Base-by-base conservation (phyloP, 1,139 yeast species). In the Diutina siamensis region DNA sequence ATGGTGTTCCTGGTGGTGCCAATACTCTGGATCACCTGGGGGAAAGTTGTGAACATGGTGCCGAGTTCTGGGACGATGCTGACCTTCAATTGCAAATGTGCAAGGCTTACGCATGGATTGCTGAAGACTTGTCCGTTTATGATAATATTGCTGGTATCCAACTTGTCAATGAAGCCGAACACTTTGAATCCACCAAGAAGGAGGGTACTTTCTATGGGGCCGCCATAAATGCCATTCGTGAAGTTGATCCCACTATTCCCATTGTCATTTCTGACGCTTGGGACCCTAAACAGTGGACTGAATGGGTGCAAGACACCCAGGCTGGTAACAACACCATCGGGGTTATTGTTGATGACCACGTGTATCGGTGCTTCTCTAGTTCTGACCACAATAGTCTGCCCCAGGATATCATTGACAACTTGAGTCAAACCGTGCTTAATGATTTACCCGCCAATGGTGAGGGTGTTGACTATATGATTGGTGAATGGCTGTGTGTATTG, bases 1-100 rank as follows among this genome's bases (percentile, higher is more conserved):
- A 92, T 61, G 97, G 85, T 0, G 62, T 92, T 25, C 97, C 97
- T 2, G 88, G 86, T 12, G 97, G 97, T 40, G 97, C 97, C 27
- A 92, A 92, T 57, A 76, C 78, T 1, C 82, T 81, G 25, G 69
- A 81, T 48, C 97, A 89, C 59, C 80, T 94, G 55, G 98, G 97
- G 7, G 80, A 82, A 47, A 59, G 64, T 34, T 56, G 61, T 3
- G 50, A 51, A 3, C 75, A 75, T 2, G 59, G 61, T 28, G 83
- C 87, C n/a, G 81, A 67, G 17, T 81, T 80, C 57, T 89, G 86
- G 86, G 59, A 53, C 46, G 67, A 69, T 48, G 62, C 65, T n/a
- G 57, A 58, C 44, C 60, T 63, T 40, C 78, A 74, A 51, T 60
- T 67, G 42, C 57, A 67, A 42, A 74, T 83, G 27, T 57, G 78